Evolutionary conservation across 208 protist genomes (phyloP).

Genomic region (Leishmania tarentolae): DNA sequence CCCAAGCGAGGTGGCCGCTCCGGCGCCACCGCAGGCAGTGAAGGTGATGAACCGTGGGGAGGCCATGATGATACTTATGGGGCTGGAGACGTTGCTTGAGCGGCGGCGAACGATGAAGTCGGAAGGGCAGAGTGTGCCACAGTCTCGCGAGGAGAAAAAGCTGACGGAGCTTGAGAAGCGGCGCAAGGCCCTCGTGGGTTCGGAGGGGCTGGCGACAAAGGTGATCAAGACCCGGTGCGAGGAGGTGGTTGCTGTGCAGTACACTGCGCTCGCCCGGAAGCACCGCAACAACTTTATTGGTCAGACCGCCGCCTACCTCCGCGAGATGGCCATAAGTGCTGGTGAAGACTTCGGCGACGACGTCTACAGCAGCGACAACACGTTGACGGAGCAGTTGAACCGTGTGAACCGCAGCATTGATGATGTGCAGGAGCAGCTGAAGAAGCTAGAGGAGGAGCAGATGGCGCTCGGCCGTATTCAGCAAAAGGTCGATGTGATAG

Average conservation of each 20-base stretch:
- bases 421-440: constrained; percentile 44
- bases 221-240: constrained; percentile 57
- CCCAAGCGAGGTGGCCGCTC: constrained; percentile 20
- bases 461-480: constrained; percentile 52
- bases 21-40: constrained; percentile 29
- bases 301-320: constrained; percentile 75
- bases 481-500: constrained; percentile 57
- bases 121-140: constrained; percentile 17
- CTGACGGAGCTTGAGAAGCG: constrained; percentile 69
- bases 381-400: constrained; percentile 49
- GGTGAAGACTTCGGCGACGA: constrained; percentile 40
- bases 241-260: constrained; percentile 69
- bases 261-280: constrained; percentile 58
- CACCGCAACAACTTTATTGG: constrained; percentile 82
- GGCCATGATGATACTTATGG: constrained; percentile 83
- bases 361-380: constrained; percentile 11
- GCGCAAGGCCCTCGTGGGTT: constrained; percentile 53
- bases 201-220: constrained; percentile 62
- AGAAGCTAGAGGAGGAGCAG: constrained; percentile 67
- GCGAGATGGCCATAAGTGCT: constrained; percentile 66
- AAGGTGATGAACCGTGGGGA: constrained; percentile 70
- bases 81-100: constrained; percentile 80
- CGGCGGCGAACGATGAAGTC: constrained; percentile 44
- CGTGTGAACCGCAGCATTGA: constrained; percentile 54
- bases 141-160: constrained; percentile 44